Evolutionary conservation across 2,329 filamentous ascomycete species (phyloP).

Genomic region (Didymella segeticola): DNA sequence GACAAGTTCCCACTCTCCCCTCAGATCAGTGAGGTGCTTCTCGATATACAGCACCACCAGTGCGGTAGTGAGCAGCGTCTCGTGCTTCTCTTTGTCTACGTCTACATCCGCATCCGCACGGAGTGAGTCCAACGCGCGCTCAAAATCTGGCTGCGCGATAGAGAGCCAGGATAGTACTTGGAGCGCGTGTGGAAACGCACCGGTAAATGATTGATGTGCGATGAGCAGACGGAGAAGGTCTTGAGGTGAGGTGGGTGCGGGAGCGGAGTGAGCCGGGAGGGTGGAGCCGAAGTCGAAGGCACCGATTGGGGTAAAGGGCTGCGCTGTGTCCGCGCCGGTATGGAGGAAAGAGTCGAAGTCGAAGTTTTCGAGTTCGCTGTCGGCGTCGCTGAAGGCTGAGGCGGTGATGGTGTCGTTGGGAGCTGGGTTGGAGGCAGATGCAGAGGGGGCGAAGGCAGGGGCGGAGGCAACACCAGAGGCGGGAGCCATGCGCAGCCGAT

Average conservation of each 20-base stretch:
- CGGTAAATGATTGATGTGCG: slow-evolving; percentile 62
- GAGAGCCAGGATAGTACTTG: neutral
- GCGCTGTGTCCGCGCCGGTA: neutral
- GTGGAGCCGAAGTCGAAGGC: neutral
- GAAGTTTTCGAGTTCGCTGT: neutral
- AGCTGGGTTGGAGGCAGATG: neutral
- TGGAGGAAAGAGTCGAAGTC: slow-evolving; percentile 5
- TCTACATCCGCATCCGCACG: too few relatives aligned
- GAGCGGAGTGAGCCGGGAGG: neutral
- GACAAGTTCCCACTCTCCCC: slow-evolving; percentile 69
- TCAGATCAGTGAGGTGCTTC: slow-evolving; percentile 51
- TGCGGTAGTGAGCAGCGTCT: slow-evolving; percentile 41
- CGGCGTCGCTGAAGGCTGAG: neutral
- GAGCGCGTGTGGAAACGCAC: slow-evolving; percentile 56
- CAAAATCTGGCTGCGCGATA: neutral
- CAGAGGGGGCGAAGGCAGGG: too few relatives aligned
- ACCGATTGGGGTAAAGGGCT: neutral
- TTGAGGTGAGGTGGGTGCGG: neutral
- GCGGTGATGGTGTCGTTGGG: neutral
- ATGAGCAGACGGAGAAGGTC: slow-evolving; percentile 44
- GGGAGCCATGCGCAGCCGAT: slow-evolving; percentile 72
- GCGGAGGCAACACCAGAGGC: too few relatives aligned
- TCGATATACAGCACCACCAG: slow-evolving; percentile 60
- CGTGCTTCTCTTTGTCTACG: neutral
- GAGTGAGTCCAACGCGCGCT: neutral